A percentile compares a stretch with the other conserved stretches of the same genome.
phyloP scores from a whole-genome alignment of 139 green algal genomes.

The Chlorella sorokiniana region DNA sequence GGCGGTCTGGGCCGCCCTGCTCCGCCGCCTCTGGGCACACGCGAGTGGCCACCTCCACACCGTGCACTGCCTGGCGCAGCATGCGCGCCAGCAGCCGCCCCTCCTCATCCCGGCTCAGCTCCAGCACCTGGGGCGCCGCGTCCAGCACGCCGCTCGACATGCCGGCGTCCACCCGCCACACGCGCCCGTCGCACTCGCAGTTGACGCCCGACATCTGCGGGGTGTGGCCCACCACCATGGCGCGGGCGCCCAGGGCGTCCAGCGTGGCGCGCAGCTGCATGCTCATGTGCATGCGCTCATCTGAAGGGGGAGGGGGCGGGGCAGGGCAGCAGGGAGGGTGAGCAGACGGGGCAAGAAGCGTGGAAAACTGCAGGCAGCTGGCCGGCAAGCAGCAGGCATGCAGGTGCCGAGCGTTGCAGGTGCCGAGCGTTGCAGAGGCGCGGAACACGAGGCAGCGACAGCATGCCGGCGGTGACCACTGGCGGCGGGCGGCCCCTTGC shows the following conservation, averaged over 20 bases:
- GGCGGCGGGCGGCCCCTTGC: not conserved
- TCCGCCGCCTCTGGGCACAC: not conserved
- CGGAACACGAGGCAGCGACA: too few relatives aligned
- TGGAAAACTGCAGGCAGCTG: too few relatives aligned
- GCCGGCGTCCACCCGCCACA: conserved; percentile 93
- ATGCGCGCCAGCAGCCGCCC: conserved; percentile 29
- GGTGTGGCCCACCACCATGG: conserved; percentile 91
- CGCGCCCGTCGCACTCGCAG: conserved; percentile 79
- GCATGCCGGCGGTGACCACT: too few relatives aligned
- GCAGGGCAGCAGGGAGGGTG: not conserved
- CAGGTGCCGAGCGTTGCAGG: too few relatives aligned
- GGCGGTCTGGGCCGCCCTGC: not conserved
- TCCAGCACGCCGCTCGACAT: conserved; percentile 90
- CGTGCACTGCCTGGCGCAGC: conserved; percentile 22
- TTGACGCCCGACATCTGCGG: conserved; percentile 82
- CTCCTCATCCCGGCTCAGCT: conserved; percentile 39
- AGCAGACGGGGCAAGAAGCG: not conserved
- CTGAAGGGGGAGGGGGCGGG: not conserved
- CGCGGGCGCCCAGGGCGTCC: conserved; percentile 59
- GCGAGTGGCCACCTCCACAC: conserved; percentile 7
- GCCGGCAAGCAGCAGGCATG: too few relatives aligned
- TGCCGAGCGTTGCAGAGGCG: too few relatives aligned
- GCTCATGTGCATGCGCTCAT: conserved; percentile 61
- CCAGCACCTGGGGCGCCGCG: conserved; percentile 56
- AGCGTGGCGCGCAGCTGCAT: conserved; percentile 66